Conservation (phyloP, 1,284 basidiomycete species). For the Boletus mariae region DNA sequence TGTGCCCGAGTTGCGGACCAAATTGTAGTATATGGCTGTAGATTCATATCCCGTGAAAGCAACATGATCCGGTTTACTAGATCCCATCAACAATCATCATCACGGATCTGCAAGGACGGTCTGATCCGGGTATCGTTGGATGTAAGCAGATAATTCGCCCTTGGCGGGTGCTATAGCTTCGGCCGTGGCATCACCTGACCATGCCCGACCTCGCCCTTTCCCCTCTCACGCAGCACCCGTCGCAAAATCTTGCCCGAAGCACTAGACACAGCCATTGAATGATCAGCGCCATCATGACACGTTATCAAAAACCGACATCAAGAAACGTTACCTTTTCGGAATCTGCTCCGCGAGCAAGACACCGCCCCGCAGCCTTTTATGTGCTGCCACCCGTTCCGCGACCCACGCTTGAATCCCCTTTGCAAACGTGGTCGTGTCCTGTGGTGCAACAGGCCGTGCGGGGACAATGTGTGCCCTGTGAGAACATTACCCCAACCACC, state of each 20-base stretch:
- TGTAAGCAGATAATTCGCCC: background rate
- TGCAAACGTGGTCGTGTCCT: constrained; percentile 42
- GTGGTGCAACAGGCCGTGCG: constrained; percentile 17
- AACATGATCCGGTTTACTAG: background rate
- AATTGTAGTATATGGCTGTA: constrained; percentile 17
- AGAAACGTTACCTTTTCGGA: constrained; percentile 58
- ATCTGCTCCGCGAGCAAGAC: constrained; percentile 54
- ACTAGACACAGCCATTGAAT: constrained; percentile 32
- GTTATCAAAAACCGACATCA: background rate
- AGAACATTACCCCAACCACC: background rate
- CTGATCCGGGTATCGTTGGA: background rate
- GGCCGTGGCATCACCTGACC: constrained; percentile 20
- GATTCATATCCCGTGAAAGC: background rate
- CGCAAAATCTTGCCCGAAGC: constrained; percentile 72
- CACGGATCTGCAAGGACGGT: background rate
- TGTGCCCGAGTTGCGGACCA: constrained; percentile 54
- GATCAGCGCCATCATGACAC: background rate
- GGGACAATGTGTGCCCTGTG: constrained; percentile 66
- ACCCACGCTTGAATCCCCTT: constrained; percentile 61
- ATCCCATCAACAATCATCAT: background rate
- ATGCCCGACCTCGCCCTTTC: constrained; percentile 43
- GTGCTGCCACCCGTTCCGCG: constrained; percentile 53
- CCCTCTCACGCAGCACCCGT: constrained; percentile 55
- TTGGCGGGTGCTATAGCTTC: constrained; percentile 5
- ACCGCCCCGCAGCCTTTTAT: constrained; percentile 67